phyloP scores from a whole-genome alignment of 148 eudicot species.

The Gaultheria prostrata region DNA sequence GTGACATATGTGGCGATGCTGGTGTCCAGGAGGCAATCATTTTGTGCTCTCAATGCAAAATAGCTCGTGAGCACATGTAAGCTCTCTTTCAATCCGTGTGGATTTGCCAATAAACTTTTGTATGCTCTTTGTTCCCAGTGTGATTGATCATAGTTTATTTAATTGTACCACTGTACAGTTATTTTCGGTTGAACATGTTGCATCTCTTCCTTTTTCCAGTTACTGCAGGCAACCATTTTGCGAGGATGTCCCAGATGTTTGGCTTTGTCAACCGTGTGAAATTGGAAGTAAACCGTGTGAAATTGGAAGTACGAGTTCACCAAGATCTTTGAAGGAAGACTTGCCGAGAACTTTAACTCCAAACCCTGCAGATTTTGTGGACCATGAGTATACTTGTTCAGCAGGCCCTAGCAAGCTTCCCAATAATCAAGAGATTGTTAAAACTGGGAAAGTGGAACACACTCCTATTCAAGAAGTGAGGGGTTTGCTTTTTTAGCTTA shows the following conservation, averaged over 20 bases:
- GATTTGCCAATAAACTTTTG: neutral
- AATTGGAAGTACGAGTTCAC: neutral
- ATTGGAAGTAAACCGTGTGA: too few species aligned
- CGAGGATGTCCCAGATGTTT: neutral
- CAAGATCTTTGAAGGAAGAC: neutral
- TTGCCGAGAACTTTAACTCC: neutral
- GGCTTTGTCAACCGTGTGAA: constrained; percentile 33
- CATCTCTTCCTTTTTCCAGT: constrained; percentile 20
- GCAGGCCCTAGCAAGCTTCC: neutral
- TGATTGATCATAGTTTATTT: neutral
- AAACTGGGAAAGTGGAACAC: constrained; percentile 24
- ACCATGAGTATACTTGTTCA: neutral
- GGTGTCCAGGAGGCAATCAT: constrained; percentile 22
- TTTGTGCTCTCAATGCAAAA: constrained; percentile 31
- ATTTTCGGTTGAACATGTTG: neutral
- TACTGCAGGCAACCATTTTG: constrained; percentile 26
- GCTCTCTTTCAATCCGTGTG: constrained; percentile 16
- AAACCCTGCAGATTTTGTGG: neutral
- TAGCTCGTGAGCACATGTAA: constrained; percentile 31
- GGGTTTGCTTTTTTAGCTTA: constrained; percentile 1
- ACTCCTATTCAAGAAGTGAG: constrained; percentile 25
- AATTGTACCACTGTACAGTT: neutral
- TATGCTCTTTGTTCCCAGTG: neutral
- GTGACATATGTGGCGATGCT: constrained; percentile 40
- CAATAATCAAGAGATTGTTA: constrained; percentile 20